phyloP scores from a whole-genome alignment of 208 protist genomes.

The Histomonas meleagridis region DNA sequence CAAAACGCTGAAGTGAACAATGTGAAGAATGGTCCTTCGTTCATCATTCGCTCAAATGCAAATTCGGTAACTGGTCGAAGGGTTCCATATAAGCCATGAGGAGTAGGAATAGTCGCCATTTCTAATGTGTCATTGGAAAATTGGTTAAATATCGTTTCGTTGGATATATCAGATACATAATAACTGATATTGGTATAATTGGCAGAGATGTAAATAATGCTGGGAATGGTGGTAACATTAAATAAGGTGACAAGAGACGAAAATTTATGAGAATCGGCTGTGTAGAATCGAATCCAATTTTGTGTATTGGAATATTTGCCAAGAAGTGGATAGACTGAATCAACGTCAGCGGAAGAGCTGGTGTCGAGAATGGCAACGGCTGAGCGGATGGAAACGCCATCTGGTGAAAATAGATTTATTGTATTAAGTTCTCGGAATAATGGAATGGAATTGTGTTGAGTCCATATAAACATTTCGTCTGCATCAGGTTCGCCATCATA shows the following conservation, averaged over 20 bases:
- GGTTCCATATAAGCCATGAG: neutral
- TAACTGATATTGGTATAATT: neutral
- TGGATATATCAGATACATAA: neutral
- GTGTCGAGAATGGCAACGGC: neutral
- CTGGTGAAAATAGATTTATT: neutral
- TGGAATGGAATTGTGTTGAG: neutral
- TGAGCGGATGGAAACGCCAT: neutral
- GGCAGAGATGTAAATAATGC: neutral
- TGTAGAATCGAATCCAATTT: neutral
- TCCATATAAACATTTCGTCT: conserved; percentile 15
- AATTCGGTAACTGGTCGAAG: neutral
- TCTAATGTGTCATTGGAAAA: neutral
- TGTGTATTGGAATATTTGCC: neutral
- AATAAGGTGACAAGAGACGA: neutral
- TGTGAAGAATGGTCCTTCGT: neutral
- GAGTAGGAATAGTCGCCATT: neutral
- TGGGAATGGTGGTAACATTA: neutral
- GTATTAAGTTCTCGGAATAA: neutral
- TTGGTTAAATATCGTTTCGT: neutral
- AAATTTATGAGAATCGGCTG: neutral
- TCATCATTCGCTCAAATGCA: neutral
- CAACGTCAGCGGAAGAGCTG: neutral
- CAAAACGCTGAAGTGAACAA: conserved; percentile 15
- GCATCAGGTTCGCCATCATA: neutral
- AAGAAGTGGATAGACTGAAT: neutral